Base-by-base conservation (phyloP, 768 basidiomycete genomes). In the Russula olivacea region DNA sequence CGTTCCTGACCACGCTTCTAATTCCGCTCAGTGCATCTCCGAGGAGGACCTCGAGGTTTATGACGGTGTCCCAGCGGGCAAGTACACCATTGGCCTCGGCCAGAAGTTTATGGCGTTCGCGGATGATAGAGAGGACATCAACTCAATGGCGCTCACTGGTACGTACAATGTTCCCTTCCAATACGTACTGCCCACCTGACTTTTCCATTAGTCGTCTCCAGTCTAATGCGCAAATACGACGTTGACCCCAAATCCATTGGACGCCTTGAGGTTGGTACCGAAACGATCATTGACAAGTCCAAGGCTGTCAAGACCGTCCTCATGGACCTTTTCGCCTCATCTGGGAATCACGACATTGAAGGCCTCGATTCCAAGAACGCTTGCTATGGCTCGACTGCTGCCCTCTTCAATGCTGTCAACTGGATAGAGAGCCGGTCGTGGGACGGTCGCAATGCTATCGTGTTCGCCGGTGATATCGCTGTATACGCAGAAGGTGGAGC, bases 351-450 rank as follows among this genome's bases (percentile, higher is more conserved):
- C 70, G 97, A 99, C 72, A 93, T 99, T 61, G 97, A 99, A 77
- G 97, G 97, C 69, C 90, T 99, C 74, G 97, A 99, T 78, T 94
- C 91, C 51, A 98, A 98, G 80, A 99, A 98, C 73, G 97, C 97
- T 21, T 99, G 97, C 80, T 99, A 99, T 71, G 97, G 97, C 32
- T 95, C 93, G 40, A 99, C 97, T 25, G 97, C 97, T 50, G 97
- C 97, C 4, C 85, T 99, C 61, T 99, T 98, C 86, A 99, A 99
- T 76, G 91, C 93, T 53, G 80, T 96, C 72, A 99, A 99, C 83
- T 99, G 97, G 97, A 79, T 98, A 64, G 96, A 99, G 74, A 90
- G 88, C 40, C 86, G 85, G 55, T 93, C 89, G 6, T 99, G 96
- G 97, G 96, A 99, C 70, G 96, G 96, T 55, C 85, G 96, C 58